Evolutionary conservation across 2,329 filamentous ascomycete genomes (phyloP).

Genomic region (Tolypocladium amazonense): DNA sequence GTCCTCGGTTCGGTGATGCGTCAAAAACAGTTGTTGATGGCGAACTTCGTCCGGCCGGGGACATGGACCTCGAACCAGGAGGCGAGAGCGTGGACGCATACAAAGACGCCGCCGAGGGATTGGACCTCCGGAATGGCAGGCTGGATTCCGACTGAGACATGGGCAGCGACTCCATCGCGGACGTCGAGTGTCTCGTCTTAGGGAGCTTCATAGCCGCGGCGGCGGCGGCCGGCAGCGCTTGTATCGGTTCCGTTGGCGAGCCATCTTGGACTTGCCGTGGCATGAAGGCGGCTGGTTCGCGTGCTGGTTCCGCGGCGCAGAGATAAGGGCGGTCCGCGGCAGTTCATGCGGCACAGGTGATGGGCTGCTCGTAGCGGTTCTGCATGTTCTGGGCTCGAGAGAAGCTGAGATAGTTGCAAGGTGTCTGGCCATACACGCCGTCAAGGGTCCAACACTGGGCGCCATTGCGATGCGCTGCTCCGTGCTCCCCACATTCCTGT

Average conservation of each 20-base stretch:
- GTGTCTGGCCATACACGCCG: neutral
- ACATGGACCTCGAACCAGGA: slow-evolving; percentile 56
- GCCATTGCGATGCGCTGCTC: neutral
- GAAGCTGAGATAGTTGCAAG: neutral
- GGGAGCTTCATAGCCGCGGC: slow-evolving; percentile 47
- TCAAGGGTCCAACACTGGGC: neutral
- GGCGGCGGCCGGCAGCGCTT: slow-evolving; percentile 57
- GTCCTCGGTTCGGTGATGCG: slow-evolving; percentile 29
- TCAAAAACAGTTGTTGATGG: slow-evolving; percentile 51
- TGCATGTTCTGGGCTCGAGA: slow-evolving; percentile 1
- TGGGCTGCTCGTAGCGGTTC: neutral
- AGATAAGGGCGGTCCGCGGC: neutral
- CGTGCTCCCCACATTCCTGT: slow-evolving; percentile 5
- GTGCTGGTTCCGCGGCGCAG: slow-evolving; percentile 1
- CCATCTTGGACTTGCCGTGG: slow-evolving; percentile 55
- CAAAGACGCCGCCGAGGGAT: slow-evolving; percentile 49
- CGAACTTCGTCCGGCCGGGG: slow-evolving; percentile 50
- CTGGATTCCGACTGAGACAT: slow-evolving; percentile 41
- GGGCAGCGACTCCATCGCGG: slow-evolving; percentile 34
- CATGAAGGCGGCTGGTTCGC: slow-evolving; percentile 41
- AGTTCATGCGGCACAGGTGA: slow-evolving; percentile 8
- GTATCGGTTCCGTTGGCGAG: slow-evolving; percentile 55
- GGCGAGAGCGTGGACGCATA: slow-evolving; percentile 59
- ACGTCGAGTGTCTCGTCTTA: slow-evolving; percentile 50
- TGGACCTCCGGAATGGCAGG: slow-evolving; percentile 42